Conservation (phyloP, 257 asterid species). For the Nicotiana noctiflora region DNA sequence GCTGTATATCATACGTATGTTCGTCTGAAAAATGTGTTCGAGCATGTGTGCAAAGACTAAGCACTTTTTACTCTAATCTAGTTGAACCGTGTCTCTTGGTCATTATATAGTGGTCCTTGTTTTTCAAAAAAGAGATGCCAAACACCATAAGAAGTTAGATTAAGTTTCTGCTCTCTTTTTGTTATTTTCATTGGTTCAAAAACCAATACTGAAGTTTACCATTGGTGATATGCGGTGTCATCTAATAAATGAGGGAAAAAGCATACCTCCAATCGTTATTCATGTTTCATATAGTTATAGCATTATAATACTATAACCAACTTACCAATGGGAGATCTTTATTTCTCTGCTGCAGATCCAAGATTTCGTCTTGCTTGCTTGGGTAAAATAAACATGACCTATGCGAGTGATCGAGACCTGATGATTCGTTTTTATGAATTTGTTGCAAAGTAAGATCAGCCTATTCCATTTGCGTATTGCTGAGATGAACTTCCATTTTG, state of each 20-base stretch:
- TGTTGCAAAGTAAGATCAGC: conserved; percentile 60
- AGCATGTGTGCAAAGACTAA: not conserved
- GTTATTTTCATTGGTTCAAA: no score
- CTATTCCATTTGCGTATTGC: not conserved
- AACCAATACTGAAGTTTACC: no score
- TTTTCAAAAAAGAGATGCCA: not conserved
- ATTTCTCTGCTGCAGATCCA: conserved; percentile 53
- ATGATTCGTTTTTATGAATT: conserved; percentile 73
- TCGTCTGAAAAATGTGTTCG: not conserved
- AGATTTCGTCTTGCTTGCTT: conserved; percentile 74
- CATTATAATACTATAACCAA: not conserved
- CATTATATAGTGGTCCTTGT: not conserved
- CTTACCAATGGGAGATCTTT: not conserved
- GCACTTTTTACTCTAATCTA: not conserved
- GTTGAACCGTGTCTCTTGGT: not conserved
- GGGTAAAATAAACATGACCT: conserved; percentile 64
- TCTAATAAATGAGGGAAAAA: not conserved
- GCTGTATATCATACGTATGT: no score
- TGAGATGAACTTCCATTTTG: no score
- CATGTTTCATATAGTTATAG: not conserved
- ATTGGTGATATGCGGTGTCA: not conserved
- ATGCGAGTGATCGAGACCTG: conserved; percentile 72
- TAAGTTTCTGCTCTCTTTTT: not conserved
- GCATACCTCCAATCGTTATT: no score
- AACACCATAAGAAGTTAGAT: not conserved